Percentiles rank a stretch among this genome's conserved stretches.
phyloP scores from a whole-genome alignment of 495 filamentous ascomycete genomes.

The Hyaloscypha hepaticicola region DNA sequence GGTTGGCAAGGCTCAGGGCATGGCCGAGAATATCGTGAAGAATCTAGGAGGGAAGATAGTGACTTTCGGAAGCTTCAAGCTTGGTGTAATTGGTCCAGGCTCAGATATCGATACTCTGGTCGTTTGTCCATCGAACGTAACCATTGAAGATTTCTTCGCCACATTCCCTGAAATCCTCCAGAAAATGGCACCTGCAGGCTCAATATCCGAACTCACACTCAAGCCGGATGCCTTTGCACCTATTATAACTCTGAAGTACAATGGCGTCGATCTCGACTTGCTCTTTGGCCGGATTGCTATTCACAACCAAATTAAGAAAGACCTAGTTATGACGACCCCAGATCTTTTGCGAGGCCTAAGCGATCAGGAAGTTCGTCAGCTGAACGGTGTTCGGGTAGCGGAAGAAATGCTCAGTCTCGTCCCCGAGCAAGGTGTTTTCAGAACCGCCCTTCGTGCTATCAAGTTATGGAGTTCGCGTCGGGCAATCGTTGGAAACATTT shows the following conservation, averaged over 20 bases:
- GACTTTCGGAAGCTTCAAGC: constrained; percentile 89
- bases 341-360: constrained; percentile 81
- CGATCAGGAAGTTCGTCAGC: constrained; percentile 78
- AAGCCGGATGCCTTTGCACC: constrained; percentile 91
- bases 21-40: constrained; percentile 72
- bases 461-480: constrained; percentile 95
- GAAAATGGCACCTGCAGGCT: constrained; percentile 67
- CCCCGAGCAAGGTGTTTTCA: constrained; percentile 84
- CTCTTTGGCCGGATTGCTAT: constrained; percentile 80
- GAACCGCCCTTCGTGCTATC: constrained; percentile 81
- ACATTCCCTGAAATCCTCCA: constrained; percentile 76
- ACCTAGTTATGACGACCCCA: constrained; percentile 76
- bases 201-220: constrained; percentile 80
- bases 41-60: constrained; percentile 86
- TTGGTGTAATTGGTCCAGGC: constrained; percentile 92
- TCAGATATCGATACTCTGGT: constrained; percentile 98
- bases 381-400: constrained; percentile 92
- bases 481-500: constrained; percentile 91
- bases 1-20: constrained; percentile 64
- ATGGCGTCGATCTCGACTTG: constrained; percentile 89
- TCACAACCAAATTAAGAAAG: constrained; percentile 66
- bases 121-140: constrained; percentile 83
- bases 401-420: constrained; percentile 88
- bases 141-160: constrained; percentile 85
- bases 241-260: constrained; percentile 92